Conservation (phyloP, 2,329 filamentous ascomycete species). For the Albophoma yamanashiensis region DNA sequence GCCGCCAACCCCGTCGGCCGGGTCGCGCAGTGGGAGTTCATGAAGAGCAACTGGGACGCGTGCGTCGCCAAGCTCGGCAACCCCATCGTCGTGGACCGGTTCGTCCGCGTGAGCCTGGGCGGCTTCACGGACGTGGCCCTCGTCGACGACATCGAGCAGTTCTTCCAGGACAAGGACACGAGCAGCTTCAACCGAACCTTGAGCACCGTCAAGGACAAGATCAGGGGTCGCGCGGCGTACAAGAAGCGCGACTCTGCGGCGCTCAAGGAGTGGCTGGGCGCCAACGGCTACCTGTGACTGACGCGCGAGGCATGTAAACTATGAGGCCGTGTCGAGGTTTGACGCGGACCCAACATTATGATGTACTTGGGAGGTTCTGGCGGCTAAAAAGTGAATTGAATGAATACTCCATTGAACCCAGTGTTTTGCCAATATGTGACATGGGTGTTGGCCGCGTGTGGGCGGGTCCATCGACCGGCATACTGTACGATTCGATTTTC, state of each 20-base stretch:
- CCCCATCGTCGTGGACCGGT: constrained; percentile 81
- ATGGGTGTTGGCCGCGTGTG: too few species aligned
- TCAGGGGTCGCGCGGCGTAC: constrained; percentile 75
- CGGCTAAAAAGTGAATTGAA: neutral
- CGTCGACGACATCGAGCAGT: constrained; percentile 66
- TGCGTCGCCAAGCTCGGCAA: constrained; percentile 67
- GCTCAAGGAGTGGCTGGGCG: constrained; percentile 67
- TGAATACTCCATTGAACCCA: too few species aligned
- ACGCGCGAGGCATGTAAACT: neutral
- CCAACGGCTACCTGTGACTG: constrained; percentile 33
- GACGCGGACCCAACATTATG: too few species aligned
- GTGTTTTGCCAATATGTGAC: too few species aligned
- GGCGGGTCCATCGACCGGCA: too few species aligned
- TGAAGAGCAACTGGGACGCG: constrained; percentile 72
- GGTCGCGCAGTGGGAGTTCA: constrained; percentile 71
- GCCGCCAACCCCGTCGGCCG: constrained; percentile 64
- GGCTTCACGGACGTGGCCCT: constrained; percentile 64
- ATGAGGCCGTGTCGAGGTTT: neutral
- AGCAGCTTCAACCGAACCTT: constrained; percentile 78
- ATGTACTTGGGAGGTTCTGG: neutral
- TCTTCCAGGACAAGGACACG: constrained; percentile 83
- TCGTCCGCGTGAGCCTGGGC: constrained; percentile 66
- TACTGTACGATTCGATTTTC: too few species aligned
- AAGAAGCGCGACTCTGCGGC: constrained; percentile 61
- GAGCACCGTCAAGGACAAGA: constrained; percentile 75